phyloP scores from a whole-genome alignment of 2,329 filamentous ascomycete genomes.

The Truncatella angustata region DNA sequence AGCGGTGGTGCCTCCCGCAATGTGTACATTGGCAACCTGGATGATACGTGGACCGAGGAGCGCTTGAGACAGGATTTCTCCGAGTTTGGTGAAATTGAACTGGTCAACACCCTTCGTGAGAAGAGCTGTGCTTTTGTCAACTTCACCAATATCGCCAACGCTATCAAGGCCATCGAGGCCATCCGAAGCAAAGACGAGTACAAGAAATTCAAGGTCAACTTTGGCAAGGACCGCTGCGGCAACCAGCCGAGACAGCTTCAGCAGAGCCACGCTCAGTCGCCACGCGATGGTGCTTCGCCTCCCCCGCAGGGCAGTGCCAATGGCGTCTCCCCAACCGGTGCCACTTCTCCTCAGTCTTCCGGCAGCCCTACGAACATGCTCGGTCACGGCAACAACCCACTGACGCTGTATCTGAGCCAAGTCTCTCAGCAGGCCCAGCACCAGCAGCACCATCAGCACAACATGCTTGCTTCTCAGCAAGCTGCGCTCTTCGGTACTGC shows the following conservation, averaged over 20 bases:
- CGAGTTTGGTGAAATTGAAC: constrained; percentile 95
- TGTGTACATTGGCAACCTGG: constrained; percentile 95
- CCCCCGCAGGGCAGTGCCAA: constrained; percentile 60
- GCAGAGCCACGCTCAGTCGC: constrained; percentile 62
- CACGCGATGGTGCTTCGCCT: constrained; percentile 61
- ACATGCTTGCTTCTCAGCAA: constrained; percentile 72
- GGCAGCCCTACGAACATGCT: constrained; percentile 65
- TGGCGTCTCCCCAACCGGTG: constrained; percentile 54
- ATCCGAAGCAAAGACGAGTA: constrained; percentile 94
- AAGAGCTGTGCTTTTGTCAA: constrained; percentile 99
- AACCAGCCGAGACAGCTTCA: constrained; percentile 90
- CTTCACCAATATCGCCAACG: constrained; percentile 99
- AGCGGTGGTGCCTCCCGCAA: constrained; percentile 97
- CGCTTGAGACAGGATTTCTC: constrained; percentile 94
- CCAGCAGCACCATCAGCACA: constrained; percentile 73
- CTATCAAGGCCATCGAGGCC: constrained; percentile 98
- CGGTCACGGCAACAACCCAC: constrained; percentile 80
- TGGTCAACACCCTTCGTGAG: constrained; percentile 93
- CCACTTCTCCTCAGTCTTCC: constrained; percentile 54
- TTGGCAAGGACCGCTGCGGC: constrained; percentile 96
- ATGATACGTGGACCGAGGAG: constrained; percentile 97
- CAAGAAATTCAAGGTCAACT: constrained; percentile 99
- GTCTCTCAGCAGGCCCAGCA: constrained; percentile 70
- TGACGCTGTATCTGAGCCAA: constrained; percentile 91
- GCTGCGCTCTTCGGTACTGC: constrained; percentile 77